Conservation (phyloP, 495 filamentous ascomycete genomes). For the Mytilinidion resinicola region DNA sequence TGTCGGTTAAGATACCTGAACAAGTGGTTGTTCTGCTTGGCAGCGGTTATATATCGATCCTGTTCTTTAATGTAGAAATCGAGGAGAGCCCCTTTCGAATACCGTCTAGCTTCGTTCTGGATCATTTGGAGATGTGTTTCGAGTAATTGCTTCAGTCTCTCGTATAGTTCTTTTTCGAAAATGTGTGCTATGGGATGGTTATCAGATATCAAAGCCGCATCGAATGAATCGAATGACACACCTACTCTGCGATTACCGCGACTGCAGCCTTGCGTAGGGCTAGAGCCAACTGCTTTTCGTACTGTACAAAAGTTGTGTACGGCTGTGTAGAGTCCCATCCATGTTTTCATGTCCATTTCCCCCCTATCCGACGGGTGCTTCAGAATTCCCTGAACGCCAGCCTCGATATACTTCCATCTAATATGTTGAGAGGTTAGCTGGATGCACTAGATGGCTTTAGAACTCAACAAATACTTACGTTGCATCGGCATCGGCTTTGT, state of each 20-base stretch:
- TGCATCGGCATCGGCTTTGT: too few relatives aligned
- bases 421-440: not conserved
- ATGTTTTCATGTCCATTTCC: not conserved
- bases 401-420: not conserved
- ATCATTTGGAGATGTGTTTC: not conserved
- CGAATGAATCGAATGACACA: not conserved
- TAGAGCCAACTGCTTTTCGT: constrained; percentile 2
- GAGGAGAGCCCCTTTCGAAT: too few relatives aligned
- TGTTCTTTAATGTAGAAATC: too few relatives aligned
- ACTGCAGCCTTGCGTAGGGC: not conserved
- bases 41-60: too few relatives aligned
- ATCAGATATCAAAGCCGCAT: not conserved
- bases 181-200: not conserved
- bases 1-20: too few relatives aligned
- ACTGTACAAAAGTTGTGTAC: constrained; percentile 1
- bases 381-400: constrained; percentile 4
- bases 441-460: not conserved
- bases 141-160: constrained; percentile 2
- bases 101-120: not conserved
- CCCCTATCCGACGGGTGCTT: not conserved
- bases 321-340: not conserved
- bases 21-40: too few relatives aligned
- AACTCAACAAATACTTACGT: constrained; percentile 1
- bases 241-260: not conserved
- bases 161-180: not conserved